These are phyloP conservation scores for Sporothrix pseudoabietina DNA, from an alignment of 2,329 filamentous ascomycete genomes.

Conservation along the genomic window DNA sequence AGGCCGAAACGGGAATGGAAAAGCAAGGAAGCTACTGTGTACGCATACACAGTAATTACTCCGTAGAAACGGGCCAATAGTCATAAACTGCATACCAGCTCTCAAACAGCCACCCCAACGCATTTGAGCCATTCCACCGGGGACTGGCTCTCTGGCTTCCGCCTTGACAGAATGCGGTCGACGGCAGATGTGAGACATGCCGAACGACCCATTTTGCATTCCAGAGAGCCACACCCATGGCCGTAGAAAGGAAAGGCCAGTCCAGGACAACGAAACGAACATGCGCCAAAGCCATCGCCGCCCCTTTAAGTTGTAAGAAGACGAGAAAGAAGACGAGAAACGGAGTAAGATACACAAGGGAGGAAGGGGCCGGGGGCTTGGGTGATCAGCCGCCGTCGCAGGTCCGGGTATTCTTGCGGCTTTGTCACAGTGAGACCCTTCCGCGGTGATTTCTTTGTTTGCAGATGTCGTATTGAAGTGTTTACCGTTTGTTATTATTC, in stretches of 20 bases:
- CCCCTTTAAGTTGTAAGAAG: neutral
- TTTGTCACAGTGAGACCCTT: conserved; percentile 21
- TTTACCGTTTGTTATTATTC: neutral
- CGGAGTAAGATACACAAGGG: conserved; percentile 10
- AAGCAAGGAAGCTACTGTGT: neutral
- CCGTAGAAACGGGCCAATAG: neutral
- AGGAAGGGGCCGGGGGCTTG: neutral
- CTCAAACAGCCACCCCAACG: neutral
- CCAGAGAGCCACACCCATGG: neutral
- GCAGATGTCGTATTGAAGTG: neutral
- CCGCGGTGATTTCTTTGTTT: neutral
- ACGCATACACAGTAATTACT: neutral
- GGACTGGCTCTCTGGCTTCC: conserved; percentile 11
- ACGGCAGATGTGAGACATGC: conserved; percentile 23
- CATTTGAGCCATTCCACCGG: neutral
- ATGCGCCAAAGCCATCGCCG: neutral
- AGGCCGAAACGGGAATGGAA: neutral
- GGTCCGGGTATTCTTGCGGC: conserved; percentile 18
- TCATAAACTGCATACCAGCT: neutral
- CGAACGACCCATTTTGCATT: conserved; percentile 6
- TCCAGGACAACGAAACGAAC: neutral
- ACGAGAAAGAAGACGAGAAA: neutral
- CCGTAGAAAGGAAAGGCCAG: neutral
- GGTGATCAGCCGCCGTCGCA: conserved; percentile 12
- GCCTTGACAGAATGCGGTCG: conserved; percentile 1